Evolutionary conservation across 306 rosid genomes (phyloP).

Genomic region (Crataegus laevigata): DNA sequence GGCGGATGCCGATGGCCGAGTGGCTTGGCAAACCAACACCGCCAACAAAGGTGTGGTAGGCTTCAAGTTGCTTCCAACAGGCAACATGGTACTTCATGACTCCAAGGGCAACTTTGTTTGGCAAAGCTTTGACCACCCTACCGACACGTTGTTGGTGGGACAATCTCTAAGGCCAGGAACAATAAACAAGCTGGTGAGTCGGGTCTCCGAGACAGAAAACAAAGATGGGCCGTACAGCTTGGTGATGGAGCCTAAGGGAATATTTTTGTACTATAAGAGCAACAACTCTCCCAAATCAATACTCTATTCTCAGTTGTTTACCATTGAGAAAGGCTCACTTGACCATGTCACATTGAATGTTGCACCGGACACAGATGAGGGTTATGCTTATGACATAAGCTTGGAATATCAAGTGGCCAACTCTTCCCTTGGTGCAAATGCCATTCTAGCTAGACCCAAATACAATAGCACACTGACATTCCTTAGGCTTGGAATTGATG

Average conservation of each 20-base stretch:
- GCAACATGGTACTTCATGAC: slow-evolving; percentile 57
- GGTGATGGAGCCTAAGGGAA: slow-evolving; percentile 15
- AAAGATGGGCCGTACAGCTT: slow-evolving; percentile 30
- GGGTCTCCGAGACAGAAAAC: slow-evolving; percentile 36
- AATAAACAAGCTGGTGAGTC: slow-evolving; percentile 35
- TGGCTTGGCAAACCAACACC: slow-evolving; percentile 67
- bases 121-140: slow-evolving; percentile 57
- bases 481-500: slow-evolving; percentile 55
- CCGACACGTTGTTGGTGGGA: slow-evolving; percentile 52
- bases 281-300: slow-evolving; percentile 31
- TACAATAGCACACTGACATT: slow-evolving; percentile 40
- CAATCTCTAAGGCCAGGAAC: slow-evolving; percentile 34
- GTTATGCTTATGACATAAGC: slow-evolving; percentile 15
- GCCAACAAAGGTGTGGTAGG: slow-evolving; percentile 53
- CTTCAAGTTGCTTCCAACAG: slow-evolving; percentile 44
- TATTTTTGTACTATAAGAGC: slow-evolving; percentile 19
- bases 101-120: slow-evolving; percentile 27
- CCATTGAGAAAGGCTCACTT: neutral
- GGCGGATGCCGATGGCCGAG: slow-evolving; percentile 44
- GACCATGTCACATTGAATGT: slow-evolving; percentile 18
- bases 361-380: neutral
- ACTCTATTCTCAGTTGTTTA: slow-evolving; percentile 16
- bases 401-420: slow-evolving; percentile 12
- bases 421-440: neutral
- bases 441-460: slow-evolving; percentile 30